Conservation (phyloP, 2,329 filamentous ascomycete genomes). For the Trichoderma breve region DNA sequence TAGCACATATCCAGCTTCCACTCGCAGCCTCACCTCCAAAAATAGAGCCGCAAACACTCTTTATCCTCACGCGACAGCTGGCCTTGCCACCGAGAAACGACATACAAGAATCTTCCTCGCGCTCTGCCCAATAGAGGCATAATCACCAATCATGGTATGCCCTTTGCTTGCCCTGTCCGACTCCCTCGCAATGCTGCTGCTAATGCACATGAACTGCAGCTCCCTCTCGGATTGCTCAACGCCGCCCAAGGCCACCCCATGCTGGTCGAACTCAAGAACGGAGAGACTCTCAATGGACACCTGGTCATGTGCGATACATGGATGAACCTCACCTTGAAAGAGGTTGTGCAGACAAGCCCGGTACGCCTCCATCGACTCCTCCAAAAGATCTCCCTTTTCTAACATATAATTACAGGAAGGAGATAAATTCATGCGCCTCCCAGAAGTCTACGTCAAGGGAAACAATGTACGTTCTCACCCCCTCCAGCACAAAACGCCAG, state of each 20-base stretch:
- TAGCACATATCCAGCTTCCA: not conserved
- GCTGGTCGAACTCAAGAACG: constrained; percentile 96
- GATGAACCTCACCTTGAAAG: constrained; percentile 98
- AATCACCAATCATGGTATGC: constrained; percentile 17
- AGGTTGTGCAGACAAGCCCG: constrained; percentile 93
- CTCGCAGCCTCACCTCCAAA: constrained; percentile 1
- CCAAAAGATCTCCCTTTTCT: not conserved
- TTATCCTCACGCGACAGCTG: not conserved
- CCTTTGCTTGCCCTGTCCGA: not conserved
- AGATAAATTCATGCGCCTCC: constrained; percentile 87
- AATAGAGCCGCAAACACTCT: not conserved
- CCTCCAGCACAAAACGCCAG: too few relatives aligned
- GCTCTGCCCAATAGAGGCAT: constrained; percentile 9
- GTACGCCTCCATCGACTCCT: constrained; percentile 41
- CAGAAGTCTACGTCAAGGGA: constrained; percentile 93
- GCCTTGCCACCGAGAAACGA: not conserved
- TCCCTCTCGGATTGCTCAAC: constrained; percentile 80
- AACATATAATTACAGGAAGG: constrained; percentile 58
- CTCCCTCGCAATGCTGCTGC: constrained; percentile 17
- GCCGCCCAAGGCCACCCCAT: constrained; percentile 97
- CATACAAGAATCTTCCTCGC: not conserved
- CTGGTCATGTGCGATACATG: constrained; percentile 97
- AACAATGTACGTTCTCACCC: constrained; percentile 74
- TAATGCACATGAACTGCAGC: constrained; percentile 39
- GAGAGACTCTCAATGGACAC: constrained; percentile 95